These are phyloP conservation scores for Chaetomiaceae sp. DNA, from an alignment of 2,329 filamentous ascomycete genomes.

Conservation along the genomic window DNA sequence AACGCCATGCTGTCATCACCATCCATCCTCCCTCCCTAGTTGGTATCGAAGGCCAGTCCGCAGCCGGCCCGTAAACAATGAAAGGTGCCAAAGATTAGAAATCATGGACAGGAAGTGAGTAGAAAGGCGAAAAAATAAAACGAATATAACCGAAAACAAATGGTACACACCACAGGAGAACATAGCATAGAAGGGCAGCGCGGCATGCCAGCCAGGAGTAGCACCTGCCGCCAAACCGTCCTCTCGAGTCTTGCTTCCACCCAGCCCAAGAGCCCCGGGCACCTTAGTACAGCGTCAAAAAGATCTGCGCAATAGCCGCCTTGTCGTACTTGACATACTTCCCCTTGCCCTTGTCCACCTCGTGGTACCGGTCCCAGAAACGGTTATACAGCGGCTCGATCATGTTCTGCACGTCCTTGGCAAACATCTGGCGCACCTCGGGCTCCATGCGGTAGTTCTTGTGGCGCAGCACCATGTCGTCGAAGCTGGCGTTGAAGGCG, in stretches of 20 bases:
- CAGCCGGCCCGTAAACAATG: not conserved
- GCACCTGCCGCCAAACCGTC: not conserved
- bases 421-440: conserved; percentile 77
- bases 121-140: no score
- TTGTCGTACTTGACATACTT: conserved; percentile 99
- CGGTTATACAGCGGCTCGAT: conserved; percentile 91
- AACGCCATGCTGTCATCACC: conserved; percentile 4
- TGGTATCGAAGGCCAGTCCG: conserved; percentile 5
- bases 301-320: conserved; percentile 65
- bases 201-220: no score
- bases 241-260: not conserved
- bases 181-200: no score
- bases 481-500: conserved; percentile 84
- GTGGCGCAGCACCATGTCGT: conserved; percentile 80
- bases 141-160: no score
- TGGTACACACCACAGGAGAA: no score
- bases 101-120: no score
- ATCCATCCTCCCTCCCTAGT: not conserved
- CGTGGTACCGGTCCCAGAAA: conserved; percentile 96
- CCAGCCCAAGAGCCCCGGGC: not conserved
- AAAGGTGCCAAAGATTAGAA: no score
- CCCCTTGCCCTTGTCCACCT: conserved; percentile 94
- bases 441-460: conserved; percentile 84
- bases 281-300: conserved; percentile 46
- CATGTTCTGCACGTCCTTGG: conserved; percentile 81